Evolutionary conservation across 148 eudicot genomes (phyloP), one percentile per base, ranked within the genome.

Genomic region (Pouteria glomerata): DNA sequence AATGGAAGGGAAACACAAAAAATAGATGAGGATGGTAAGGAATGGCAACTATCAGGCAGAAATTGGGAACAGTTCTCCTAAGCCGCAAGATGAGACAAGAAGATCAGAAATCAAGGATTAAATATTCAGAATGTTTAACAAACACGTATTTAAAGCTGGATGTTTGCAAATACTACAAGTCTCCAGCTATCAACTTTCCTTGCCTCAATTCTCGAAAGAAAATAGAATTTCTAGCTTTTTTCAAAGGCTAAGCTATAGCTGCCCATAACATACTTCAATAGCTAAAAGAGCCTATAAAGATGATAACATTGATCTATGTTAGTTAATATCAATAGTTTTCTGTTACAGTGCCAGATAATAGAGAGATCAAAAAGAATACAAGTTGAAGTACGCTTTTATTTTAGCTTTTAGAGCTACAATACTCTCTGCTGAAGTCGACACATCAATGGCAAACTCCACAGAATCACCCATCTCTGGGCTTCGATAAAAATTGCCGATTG

Each of bases 381-480:
- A 44, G 70, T 51, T 45, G 51, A 65, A 81, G 68, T 81, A 82
- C 90, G 24, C 68, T 75, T 89, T 89, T 13, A 89, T 86, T 79
- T 80, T 82, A 61, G 81, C 82, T 73, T 83, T 86, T 35, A 90
- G 75, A 58, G 87, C 81, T 70, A 86, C 85, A 51, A 90, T 84
- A 51, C 83, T 85, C 80, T 91, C 95, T 0, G 75, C 85, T 21
- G 95, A 81, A 63, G 95, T 93, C 4, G 84, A 75, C 15, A 90
- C 77, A 80, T 87, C 85, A 35, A 93, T 75, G n/a, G 81, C 75
- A 79, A 93, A 93, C 76, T 89, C 91, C 35, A 93, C 89, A 21
- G 87, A 67, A 75, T 91, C 94, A 14, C 88, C 61, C 96, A 87
- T 87, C 59, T 89, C 97, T 34, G 95, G 97, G 81, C 98, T 90